Evolutionary conservation across 306 rosid species (phyloP).

Genomic region (Coriaria nepalensis): DNA sequence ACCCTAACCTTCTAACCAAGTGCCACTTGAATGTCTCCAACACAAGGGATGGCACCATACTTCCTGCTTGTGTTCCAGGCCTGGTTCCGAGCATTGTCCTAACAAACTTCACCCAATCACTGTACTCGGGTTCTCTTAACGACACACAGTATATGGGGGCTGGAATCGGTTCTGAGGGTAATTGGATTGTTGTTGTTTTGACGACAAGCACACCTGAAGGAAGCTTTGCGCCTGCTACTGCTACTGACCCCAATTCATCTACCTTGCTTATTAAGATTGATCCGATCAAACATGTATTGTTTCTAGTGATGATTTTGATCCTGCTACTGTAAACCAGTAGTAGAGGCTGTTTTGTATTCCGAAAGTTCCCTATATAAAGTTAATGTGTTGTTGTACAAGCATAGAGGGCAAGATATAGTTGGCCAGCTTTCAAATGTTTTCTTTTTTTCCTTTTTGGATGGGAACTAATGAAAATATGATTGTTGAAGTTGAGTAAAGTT

Average conservation of each 20-base stretch:
- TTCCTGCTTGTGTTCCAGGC: constrained; percentile 83
- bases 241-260: constrained; percentile 9
- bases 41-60: constrained; percentile 54
- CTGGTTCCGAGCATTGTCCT: constrained; percentile 46
- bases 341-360: background rate
- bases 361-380: too few species aligned
- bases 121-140: constrained; percentile 53
- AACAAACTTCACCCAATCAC: constrained; percentile 65
- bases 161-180: constrained; percentile 63
- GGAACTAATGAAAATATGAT: too few species aligned
- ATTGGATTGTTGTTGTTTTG: constrained; percentile 73
- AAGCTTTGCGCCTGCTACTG: constrained; percentile 34
- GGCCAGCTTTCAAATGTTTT: too few species aligned
- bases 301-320: constrained; percentile 29
- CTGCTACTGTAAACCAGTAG: constrained; percentile 32
- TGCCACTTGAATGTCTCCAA: constrained; percentile 59
- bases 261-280: constrained; percentile 28
- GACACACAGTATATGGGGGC: constrained; percentile 55
- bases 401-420: too few species aligned
- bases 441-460: too few species aligned
- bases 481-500: too few species aligned
- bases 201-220: constrained; percentile 64
- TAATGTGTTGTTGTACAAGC: too few species aligned
- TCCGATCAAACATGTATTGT: constrained; percentile 25
- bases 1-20: constrained; percentile 45